Evolutionary conservation across 257 asterid species (phyloP), one percentile per base, ranked within the genome.

Genomic region (Solanum chmielewskii): DNA sequence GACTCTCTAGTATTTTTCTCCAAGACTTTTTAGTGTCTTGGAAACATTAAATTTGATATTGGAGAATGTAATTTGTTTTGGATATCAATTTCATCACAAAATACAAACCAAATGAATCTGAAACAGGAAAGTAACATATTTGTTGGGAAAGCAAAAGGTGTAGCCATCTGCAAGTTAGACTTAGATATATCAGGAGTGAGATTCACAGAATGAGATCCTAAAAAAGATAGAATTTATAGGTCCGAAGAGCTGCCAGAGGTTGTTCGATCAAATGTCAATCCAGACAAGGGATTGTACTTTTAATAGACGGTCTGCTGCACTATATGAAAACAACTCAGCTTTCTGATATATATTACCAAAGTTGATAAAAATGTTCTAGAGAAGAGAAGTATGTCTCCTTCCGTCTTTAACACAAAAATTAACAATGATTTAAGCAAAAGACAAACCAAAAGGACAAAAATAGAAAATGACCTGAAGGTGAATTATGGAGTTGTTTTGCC

Each of bases 401-500:
- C 44, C 45, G 23, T 10, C 29, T 29, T 45, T 47, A 80, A 47
- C 27, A 80, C 29, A 80, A 18, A 47, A 18, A 78, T 5, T 47
- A 6, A 44, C 85, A 49, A 80, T n/a, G 44, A 80, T 80, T 29
- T 49, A 80, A 80, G 44, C 85, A 80, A 25, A 80, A 80, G 29
- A 80, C 62, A 8, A 1, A 47, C 25, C 29, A 80, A 78, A 49
- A 18, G 70, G 69, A 52, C 70, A 81, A 49, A 80, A 81, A 20
- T 49, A 47, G 52, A 81, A 81, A 81, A 81, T 81, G 70, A 95
- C 99, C 99, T 85, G 99, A 95, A 74, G 98, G 98, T 39, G 98
- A 94, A 92, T 95, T 93, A 88, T 97, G 99, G 62, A 97, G 98
- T 85, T 94, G 98, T 90, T 92, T 95, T 68, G 98, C 99, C 82